These are phyloP conservation scores for Trichoderma orchidacearum DNA, from an alignment of 495 filamentous ascomycete genomes.

Conservation along the genomic window DNA sequence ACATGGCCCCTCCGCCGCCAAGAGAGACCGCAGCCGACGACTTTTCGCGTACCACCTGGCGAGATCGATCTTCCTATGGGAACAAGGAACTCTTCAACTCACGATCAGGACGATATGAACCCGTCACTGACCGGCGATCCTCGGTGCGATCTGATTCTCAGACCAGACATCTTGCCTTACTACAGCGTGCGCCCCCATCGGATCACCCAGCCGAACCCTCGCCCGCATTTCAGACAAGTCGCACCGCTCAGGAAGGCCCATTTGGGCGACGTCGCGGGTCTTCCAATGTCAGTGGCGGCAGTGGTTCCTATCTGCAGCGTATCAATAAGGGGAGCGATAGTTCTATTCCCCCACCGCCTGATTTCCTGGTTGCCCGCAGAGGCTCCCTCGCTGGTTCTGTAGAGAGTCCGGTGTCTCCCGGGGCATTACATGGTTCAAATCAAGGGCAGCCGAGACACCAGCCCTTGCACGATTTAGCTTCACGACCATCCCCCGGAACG, in stretches of 20 bases:
- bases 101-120: slow-evolving; percentile 86
- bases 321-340: slow-evolving; percentile 31
- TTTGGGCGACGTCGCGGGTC: slow-evolving; percentile 76
- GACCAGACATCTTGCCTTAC: slow-evolving; percentile 59
- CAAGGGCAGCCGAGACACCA: not conserved
- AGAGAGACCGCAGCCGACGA: slow-evolving; percentile 92
- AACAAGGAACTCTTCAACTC: slow-evolving; percentile 84
- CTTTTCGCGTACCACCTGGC: slow-evolving; percentile 70
- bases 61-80: slow-evolving; percentile 43
- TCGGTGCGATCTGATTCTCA: slow-evolving; percentile 52
- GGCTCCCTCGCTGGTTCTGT: slow-evolving; percentile 27
- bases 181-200: slow-evolving; percentile 58
- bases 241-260: slow-evolving; percentile 52
- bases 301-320: slow-evolving; percentile 47
- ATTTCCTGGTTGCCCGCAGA: slow-evolving; percentile 26
- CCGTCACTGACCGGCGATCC: slow-evolving; percentile 64
- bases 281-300: slow-evolving; percentile 91
- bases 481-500: slow-evolving; percentile 33
- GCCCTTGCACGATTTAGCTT: slow-evolving; percentile 1
- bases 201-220: slow-evolving; percentile 78
- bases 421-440: not conserved
- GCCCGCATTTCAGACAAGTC: slow-evolving; percentile 75
- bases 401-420: slow-evolving; percentile 32
- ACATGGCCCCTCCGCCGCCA: slow-evolving; percentile 29
- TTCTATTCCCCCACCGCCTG: slow-evolving; percentile 21